phyloP scores from a whole-genome alignment of 2,329 filamentous ascomycete genomes.

The Alternaria viburni region DNA sequence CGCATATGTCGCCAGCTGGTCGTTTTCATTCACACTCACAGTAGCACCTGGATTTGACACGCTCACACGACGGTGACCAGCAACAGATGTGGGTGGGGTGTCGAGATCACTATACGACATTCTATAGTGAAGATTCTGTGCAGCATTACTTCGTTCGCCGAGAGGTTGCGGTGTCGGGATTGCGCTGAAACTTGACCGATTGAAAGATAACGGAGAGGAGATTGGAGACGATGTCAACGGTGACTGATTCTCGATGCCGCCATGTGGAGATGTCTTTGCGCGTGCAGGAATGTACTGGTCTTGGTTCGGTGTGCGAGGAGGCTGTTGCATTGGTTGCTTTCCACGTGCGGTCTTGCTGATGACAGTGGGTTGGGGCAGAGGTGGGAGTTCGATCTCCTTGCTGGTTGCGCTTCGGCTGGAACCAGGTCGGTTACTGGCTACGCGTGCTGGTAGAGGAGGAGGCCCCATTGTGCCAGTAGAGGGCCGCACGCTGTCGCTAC shows the following conservation, averaged over 20 bases:
- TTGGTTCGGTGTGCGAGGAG: conserved; percentile 11
- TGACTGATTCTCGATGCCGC: conserved; percentile 11
- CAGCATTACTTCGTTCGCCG: conserved; percentile 18
- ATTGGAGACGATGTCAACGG: conserved; percentile 13
- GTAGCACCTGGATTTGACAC: neutral
- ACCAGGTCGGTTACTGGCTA: conserved; percentile 22
- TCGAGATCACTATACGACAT: conserved; percentile 1
- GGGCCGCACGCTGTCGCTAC: conserved; percentile 29
- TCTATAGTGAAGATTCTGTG: conserved; percentile 7
- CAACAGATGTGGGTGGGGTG: conserved; percentile 12
- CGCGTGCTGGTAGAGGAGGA: conserved; percentile 40
- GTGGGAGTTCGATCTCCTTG: conserved; percentile 38
- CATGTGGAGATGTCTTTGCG: conserved; percentile 1
- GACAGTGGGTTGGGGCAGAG: conserved; percentile 46
- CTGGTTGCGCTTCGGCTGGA: conserved; percentile 21
- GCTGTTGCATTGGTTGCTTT: conserved; percentile 5
- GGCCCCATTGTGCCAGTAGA: conserved; percentile 36
- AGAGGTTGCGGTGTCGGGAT: conserved; percentile 27
- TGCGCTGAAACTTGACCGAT: conserved; percentile 10
- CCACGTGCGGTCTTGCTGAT: conserved; percentile 13
- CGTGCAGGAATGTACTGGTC: neutral
- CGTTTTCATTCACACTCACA: neutral
- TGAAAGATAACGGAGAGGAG: conserved; percentile 13
- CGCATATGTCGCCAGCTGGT: conserved; percentile 42
- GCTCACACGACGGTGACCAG: neutral